Conservation (phyloP, 352 stramenopile genomes). For the Halophytophthora polymorphica region DNA sequence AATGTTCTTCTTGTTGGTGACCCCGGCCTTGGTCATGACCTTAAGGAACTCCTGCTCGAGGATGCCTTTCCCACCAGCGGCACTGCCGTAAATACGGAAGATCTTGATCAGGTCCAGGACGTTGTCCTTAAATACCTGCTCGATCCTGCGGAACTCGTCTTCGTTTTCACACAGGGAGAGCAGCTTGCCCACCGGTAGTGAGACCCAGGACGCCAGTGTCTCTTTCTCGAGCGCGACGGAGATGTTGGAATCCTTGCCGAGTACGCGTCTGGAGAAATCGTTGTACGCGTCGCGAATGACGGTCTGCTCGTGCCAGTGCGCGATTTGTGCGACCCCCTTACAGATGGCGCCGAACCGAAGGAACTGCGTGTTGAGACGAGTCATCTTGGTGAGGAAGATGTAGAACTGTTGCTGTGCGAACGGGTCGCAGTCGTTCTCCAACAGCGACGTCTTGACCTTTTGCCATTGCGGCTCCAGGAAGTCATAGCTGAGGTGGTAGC, state of each 20-base stretch:
- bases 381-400: constrained; percentile 71
- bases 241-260: constrained; percentile 74
- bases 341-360: constrained; percentile 57
- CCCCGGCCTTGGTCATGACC: constrained; percentile 70
- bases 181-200: constrained; percentile 43
- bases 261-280: constrained; percentile 58
- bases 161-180: constrained; percentile 53
- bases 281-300: constrained; percentile 56
- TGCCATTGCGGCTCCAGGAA: constrained; percentile 64
- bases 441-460: constrained; percentile 58
- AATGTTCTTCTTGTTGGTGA: constrained; percentile 84
- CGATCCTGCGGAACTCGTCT: constrained; percentile 58
- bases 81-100: constrained; percentile 70
- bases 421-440: constrained; percentile 54
- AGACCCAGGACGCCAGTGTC: constrained; percentile 57
- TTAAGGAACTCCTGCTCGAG: constrained; percentile 83
- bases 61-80: constrained; percentile 60
- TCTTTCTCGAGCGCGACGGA: constrained; percentile 68
- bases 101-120: constrained; percentile 80
- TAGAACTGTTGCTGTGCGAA: constrained; percentile 74
- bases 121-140: constrained; percentile 72
- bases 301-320: constrained; percentile 44
- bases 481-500: constrained; percentile 53
- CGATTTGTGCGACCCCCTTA: constrained; percentile 43
- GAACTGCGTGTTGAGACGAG: constrained; percentile 61